Conservation (phyloP, 2,329 filamentous ascomycete genomes). For the Trichophyton verrucosum region DNA sequence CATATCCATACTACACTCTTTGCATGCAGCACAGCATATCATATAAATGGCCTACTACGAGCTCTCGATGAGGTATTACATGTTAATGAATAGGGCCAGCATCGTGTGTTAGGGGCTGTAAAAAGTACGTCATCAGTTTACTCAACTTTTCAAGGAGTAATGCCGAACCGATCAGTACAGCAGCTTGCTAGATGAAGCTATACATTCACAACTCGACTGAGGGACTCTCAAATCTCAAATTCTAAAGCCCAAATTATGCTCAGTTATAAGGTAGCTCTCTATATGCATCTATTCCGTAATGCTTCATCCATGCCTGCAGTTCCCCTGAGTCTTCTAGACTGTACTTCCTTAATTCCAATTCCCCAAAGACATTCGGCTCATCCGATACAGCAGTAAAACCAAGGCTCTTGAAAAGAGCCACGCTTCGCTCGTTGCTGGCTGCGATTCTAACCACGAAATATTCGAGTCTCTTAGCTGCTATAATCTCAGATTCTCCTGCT, state of each 20-base stretch:
- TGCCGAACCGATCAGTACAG: background rate
- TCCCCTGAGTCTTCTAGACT: conserved; percentile 19
- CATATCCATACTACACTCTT: background rate
- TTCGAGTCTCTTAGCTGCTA: conserved; percentile 15
- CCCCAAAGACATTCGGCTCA: conserved; percentile 53
- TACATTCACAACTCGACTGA: background rate
- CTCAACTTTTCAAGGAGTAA: background rate
- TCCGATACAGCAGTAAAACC: conserved; percentile 42
- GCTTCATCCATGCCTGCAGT: conserved; percentile 20
- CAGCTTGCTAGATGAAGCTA: background rate
- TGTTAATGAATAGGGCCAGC: no score
- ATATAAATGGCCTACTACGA: background rate
- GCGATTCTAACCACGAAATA: conserved; percentile 53
- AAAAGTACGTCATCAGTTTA: no score
- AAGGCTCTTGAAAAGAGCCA: conserved; percentile 48
- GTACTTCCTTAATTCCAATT: conserved; percentile 45
- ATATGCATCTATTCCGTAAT: conserved; percentile 27
- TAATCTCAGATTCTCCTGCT: conserved; percentile 12
- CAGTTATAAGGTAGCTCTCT: conserved; percentile 16
- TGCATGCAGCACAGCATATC: background rate
- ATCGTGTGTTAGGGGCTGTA: no score
- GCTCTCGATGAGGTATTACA: background rate
- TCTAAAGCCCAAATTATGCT: background rate
- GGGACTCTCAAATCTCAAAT: background rate
- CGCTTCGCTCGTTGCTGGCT: conserved; percentile 43